A percentile compares a stretch with the other conserved stretches of the same genome.
These are phyloP conservation scores for Amaranthus palmeri DNA, from an alignment of 148 eudicot species.

Conservation along the genomic window DNA sequence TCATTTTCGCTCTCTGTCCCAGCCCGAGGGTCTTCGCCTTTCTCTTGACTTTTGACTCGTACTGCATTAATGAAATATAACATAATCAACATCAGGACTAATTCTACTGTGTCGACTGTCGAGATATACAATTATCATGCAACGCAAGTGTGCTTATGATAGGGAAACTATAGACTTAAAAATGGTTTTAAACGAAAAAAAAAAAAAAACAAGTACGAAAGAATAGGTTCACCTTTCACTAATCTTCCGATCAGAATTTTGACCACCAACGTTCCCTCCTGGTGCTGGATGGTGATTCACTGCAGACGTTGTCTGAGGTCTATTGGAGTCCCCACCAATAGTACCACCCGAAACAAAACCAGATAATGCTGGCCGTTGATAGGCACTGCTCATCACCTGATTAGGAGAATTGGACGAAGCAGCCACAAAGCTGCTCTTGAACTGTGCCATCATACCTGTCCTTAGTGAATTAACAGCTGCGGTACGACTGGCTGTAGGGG, in stretches of 20 bases:
- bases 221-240: slow-evolving; percentile 44
- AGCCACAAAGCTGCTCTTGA: slow-evolving; percentile 74
- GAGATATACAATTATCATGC: too few relatives aligned
- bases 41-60: slow-evolving; percentile 68
- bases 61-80: slow-evolving; percentile 28
- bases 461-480: slow-evolving; percentile 73
- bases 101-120: too few relatives aligned
- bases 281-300: slow-evolving; percentile 34
- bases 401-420: slow-evolving; percentile 61
- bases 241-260: slow-evolving; percentile 38
- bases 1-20: slow-evolving; percentile 57
- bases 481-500: slow-evolving; percentile 52
- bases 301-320: slow-evolving; percentile 35
- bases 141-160: too few relatives aligned
- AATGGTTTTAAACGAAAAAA: neutral
- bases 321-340: slow-evolving; percentile 64
- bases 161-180: neutral
- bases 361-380: slow-evolving; percentile 44
- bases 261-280: slow-evolving; percentile 31
- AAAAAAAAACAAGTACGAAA: neutral
- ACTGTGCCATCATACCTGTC: slow-evolving; percentile 80
- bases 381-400: slow-evolving; percentile 40
- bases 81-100: too few relatives aligned
- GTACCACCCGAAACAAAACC: slow-evolving; percentile 95
- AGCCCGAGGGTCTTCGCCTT: slow-evolving; percentile 85